Base-by-base conservation (phyloP, 768 basidiomycete species). In the Agaricus subrufescens region DNA sequence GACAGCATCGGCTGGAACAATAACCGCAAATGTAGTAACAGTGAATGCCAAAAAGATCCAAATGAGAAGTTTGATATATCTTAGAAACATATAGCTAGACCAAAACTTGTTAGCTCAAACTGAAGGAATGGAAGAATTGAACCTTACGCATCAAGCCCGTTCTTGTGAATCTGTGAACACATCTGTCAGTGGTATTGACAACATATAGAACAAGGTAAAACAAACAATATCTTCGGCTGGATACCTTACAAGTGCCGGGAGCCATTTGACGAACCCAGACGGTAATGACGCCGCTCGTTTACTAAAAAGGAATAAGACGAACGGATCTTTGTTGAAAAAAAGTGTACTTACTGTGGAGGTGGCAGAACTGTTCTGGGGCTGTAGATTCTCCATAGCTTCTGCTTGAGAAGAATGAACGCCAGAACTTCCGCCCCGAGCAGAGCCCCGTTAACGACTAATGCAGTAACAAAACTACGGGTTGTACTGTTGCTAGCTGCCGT, bases 121-220 rank as follows among this genome's bases (percentile, higher is more conserved):
- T 9, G 8, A 6, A 29, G 27, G 50, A 46, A 45, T 34, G 34
- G 26, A 45, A 6, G 26, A 75, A 39, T 70, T 71, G 63, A 56
- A 69, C 77, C 74, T 61, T 78, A 87, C 66, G 87, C 85, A 67
- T 89, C 87, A 52, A 85, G 72, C 0, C 84, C 84, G 68, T 86
- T 86, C 66, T 81, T 80, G 15, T 73, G 65, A 58, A 81, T 83
- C 80, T 82, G 51, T 52, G 37, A 31, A 46, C 30, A 43, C 34
- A 51, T 31, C 4, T 9, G 34, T 25, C n/a, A 46, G 37, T 37
- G 34, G 5, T 12, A 6, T 47, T 10, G 6, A 30, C 29, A 14
- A 37, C 4, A 34, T 34, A 6, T 19, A 34, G 23, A 27, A 9
- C 19, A 50, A 46, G 7, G 23, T 15, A 38, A 19, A 38, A 69